Evolutionary conservation across 805 yeast genomes (phyloP), one percentile per base, ranked within the genome.

Genomic region (Hanseniaspora pseudoguilliermondii): DNA sequence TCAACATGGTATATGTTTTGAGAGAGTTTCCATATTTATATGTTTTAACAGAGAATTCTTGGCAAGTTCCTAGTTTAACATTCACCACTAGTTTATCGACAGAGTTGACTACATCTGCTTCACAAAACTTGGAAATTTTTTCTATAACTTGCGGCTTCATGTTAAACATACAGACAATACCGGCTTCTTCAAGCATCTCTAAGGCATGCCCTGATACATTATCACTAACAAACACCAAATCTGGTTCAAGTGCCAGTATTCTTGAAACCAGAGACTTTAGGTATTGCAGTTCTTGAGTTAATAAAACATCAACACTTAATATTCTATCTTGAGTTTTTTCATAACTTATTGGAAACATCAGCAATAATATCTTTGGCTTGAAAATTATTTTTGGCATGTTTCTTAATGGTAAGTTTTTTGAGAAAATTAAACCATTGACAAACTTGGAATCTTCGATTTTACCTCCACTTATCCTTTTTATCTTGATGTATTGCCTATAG

Each of bases 331-430:
- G 87, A 42, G 80, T 81, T 58, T 83, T 81, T 57, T 82, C 73
- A 61, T 88, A 93, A 64, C 90, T 97, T 27, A 93, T 71, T 0
- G 97, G 96, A 63, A 93, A 93, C 74, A 89, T 83, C 6, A 93
- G 75, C 18, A 95, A 73, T 57, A 91, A 80, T 41, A 93, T 84
- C 55, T 82, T 77, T 0, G 99, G 97, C 51, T 78, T 75, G 0
- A 65, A 63, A 8, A 95, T 73, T 25, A 66, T 64, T 6, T 79
- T 67, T 0, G 88, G 79, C 98, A 93, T 95, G 1, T 77, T 66
- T 63, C 83, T 86, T 40, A 86, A 73, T 3, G 96, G 95, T 46
- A 90, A 72, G 18, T 82, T 80, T 60, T 89, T 88, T 0, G 97
- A 84, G 67, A 90, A 88, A 3, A 87, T 84, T 5, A 87, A 69